Evolutionary conservation across 768 basidiomycete genomes (phyloP), one percentile per base, ranked within the genome.

Genomic region (Pleurotus tuoliensis): DNA sequence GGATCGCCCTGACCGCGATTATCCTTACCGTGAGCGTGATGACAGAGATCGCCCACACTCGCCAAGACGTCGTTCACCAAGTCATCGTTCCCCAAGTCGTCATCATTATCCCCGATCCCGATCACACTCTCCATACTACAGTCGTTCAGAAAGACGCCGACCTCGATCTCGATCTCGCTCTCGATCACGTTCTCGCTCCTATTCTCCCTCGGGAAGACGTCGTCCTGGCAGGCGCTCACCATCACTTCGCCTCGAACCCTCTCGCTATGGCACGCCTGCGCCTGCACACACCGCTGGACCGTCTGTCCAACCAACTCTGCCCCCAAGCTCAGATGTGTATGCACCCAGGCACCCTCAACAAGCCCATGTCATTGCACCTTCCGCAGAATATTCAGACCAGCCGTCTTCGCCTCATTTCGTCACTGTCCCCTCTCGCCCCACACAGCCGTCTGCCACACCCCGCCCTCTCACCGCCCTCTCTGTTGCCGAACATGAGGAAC

Each of bases 131-230:
- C 30, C 30, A 2, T 34, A 34, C 9, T 34, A 34, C 30, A 34
- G 22, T 44, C 41, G 41, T 18, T 60, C 58, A 37, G 58, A 56
- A 20, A 53, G 58, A 18, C 30, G 30, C 22, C 22, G 40, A 6
- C 38, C 25, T 50, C 48, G 48, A 13, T 27, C 30, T 30, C 65
- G 56, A 8, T 64, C 63, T 18, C 61, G 59, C 15, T 67, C 70
- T 18, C 63, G 64, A 25, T 67, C 72, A 11, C 62, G 51, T 37
- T 65, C 68, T 53, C 64, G 55, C 47, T 58, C 37, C 52, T 49
- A 56, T 39, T 58, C 30, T 46, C 27, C 58, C 41, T n/a, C 57
- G 18, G 40, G 49, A 13, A 43, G 47, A 43, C 47, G 55, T 55
- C 46, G 18, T 22, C 55, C 41, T 15, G 11, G 41, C n/a, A 7